Base-by-base conservation (phyloP, 2,329 filamentous ascomycete genomes). In the Sporothrix variecibatus region DNA sequence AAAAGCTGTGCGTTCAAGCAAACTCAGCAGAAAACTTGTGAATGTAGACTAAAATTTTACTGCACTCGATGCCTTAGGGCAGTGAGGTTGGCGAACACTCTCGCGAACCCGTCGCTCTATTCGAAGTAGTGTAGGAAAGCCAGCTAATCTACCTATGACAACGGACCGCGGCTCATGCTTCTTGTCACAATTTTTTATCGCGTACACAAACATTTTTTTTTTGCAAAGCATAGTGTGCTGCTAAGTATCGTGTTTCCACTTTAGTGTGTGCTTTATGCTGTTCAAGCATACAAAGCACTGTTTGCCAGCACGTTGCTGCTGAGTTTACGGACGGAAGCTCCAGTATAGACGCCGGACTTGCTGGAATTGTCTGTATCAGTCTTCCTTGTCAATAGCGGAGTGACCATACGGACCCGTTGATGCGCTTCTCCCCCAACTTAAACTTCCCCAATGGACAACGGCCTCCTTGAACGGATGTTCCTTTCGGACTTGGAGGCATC, bases 391-490 rank as follows among this genome's bases (percentile, higher is more conserved):
- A 64, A 72, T 65, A 53, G 12, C 26, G 40, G 69, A 64, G 43
- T 46, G 40, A 12, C 17, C 23, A 31, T 23, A 43, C 62, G 72
- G 62, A 58, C 62, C 34, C 11, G 34, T 26, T 7, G 26, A 17
- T 23, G 23, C 40, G 17, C 34, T 70, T 40, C n/a, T 40, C 9
- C 56, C 53, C 70, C 70, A 12, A 46, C 17, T 31, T 43, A 20
- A 65, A 73, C 75, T 73, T 74, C 75, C 71, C 72, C 75, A 73
- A 73, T 62, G 40, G 43, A 56, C n/a, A 53, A 40, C 72, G 67
- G 58, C 49, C 38, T 64, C 62, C 38, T 49, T 26, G 56, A 53
- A 70, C 73, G 73, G 73, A 72, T 26, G 20, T 75, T 46, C 43
- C 68, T 49, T 26, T 72, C 74, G 74, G 74, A 75, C 74, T 67